Base-by-base conservation (phyloP, 148 eudicot species). In the Polygonum aviculare region DNA sequence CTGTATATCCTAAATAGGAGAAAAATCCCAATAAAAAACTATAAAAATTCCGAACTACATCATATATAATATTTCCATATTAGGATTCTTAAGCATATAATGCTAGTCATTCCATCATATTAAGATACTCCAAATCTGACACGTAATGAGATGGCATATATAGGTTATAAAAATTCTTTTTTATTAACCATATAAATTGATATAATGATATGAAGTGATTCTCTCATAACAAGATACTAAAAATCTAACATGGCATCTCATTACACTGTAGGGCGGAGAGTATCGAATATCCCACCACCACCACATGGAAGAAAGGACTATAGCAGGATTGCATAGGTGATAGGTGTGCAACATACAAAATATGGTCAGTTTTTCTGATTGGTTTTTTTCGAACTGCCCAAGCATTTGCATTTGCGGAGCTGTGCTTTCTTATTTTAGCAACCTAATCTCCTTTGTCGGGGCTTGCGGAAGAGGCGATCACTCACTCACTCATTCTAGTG, bases 301-400 rank as follows among this genome's bases (percentile, higher is more conserved):
- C 85, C 91, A 38, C 87, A 87, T 74, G 94, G 93, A 81, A 86
- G 90, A 85, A 90, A 89, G 78, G 97, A 89, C 86, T 85, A 81
- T 54, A 86, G 89, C 83, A 90, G 88, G 81, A 92, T 88, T 80
- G 80, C 84, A 21, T 93, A 78, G 73, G 16, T 9, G 26, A 21
- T 93, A 78, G 73, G 16, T 9, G 26, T 60, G 65, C 65, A 57
- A 57, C 65, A 57, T 8, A 57, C 65, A 57, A 19, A 26, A 22
- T 57, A 8, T 57, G 65, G 65, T 57, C 65, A 57, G 35, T 19
- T 57, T 57, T 57, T 22, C 18, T 18, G 69, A 60, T 60, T 60
- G 69, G 2, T 60, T 60, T 55, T 26, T 7, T 5, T 21, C 36
- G 35, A 60, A 60, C 16, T 26, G 69, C 5, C 5, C 36, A 26